Evolutionary conservation across 2,329 filamentous ascomycete genomes (phyloP).

Genomic region (Sporothrix humicola): DNA sequence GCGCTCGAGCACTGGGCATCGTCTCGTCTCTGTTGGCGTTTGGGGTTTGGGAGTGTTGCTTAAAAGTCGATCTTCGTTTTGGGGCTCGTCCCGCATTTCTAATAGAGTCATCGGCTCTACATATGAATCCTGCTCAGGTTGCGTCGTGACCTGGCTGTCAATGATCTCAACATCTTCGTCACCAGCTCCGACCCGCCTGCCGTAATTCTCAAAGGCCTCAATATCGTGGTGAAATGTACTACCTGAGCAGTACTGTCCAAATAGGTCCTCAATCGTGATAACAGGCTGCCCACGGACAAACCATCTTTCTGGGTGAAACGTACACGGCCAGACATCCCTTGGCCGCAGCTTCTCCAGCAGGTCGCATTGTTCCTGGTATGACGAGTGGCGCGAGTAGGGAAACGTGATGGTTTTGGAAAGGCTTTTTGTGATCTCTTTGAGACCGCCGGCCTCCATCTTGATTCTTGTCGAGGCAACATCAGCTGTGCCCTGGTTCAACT

Average conservation of each 20-base stretch:
- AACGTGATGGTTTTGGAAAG: conserved; percentile 61
- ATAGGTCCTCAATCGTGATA: conserved; percentile 70
- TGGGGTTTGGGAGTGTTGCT: too few relatives aligned
- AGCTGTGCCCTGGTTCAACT: not conserved
- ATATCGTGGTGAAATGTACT: conserved; percentile 68
- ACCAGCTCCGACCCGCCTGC: not conserved
- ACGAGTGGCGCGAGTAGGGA: conserved; percentile 89
- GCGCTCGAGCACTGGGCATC: too few relatives aligned
- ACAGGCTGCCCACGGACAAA: conserved; percentile 50
- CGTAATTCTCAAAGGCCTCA: conserved; percentile 26
- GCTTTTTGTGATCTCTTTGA: too few relatives aligned
- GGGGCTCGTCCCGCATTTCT: not conserved
- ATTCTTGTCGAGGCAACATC: not conserved
- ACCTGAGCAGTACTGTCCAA: conserved; percentile 70
- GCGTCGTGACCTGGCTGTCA: conserved; percentile 31
- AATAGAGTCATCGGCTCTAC: not conserved
- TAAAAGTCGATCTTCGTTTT: not conserved
- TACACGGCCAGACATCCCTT: conserved; percentile 82
- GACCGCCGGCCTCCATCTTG: too few relatives aligned
- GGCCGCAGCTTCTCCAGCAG: conserved; percentile 73
- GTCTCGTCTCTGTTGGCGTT: not conserved
- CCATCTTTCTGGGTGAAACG: conserved; percentile 70
- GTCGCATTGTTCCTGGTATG: conserved; percentile 76
- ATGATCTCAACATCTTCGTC: not conserved
- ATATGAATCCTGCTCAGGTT: not conserved